A percentile compares a stretch with the other conserved stretches of the same genome.
Conservation (phyloP, 2,329 filamentous ascomycete species). For the Atkinsonella texensis region DNA sequence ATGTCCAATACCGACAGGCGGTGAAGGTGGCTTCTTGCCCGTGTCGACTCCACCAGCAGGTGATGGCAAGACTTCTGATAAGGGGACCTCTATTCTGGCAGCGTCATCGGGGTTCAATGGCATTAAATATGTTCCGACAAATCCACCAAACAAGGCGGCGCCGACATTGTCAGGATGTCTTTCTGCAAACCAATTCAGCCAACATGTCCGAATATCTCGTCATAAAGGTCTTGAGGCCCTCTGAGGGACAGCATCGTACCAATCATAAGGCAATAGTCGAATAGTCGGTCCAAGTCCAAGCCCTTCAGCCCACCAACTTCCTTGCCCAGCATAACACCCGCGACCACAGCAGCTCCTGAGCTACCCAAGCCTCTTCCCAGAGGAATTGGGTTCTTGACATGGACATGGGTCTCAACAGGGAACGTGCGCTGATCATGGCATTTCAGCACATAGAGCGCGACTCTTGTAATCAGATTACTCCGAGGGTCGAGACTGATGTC, state of each 20-base stretch:
- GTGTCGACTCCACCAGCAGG: constrained; percentile 88
- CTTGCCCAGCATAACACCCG: constrained; percentile 85
- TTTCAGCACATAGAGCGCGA: constrained; percentile 85
- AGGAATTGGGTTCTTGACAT: constrained; percentile 92
- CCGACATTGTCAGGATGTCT: constrained; percentile 91
- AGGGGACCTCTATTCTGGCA: constrained; percentile 81
- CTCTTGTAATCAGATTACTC: constrained; percentile 84
- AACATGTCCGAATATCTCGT: neutral
- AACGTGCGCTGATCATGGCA: constrained; percentile 83
- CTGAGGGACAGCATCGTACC: constrained; percentile 34
- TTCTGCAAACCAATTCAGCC: constrained; percentile 32
- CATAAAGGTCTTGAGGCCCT: neutral
- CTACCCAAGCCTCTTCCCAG: constrained; percentile 88
- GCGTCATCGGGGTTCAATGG: constrained; percentile 82
- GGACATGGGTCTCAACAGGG: constrained; percentile 75
- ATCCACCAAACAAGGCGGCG: constrained; percentile 88
- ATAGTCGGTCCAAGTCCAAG: constrained; percentile 66
- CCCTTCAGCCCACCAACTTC: constrained; percentile 68
- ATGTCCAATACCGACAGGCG: constrained; percentile 86
- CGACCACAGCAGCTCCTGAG: constrained; percentile 88
- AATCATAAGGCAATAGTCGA: constrained; percentile 98
- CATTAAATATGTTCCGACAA: constrained; percentile 93
- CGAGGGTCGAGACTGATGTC: constrained; percentile 76
- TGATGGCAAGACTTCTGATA: constrained; percentile 83
- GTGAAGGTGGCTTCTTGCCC: constrained; percentile 71